Percentiles rank a stretch among this genome's conserved stretches.
Conservation (phyloP, 192 early-diverging fungal genomes). For the Gryganskiella cystojenkinii region DNA sequence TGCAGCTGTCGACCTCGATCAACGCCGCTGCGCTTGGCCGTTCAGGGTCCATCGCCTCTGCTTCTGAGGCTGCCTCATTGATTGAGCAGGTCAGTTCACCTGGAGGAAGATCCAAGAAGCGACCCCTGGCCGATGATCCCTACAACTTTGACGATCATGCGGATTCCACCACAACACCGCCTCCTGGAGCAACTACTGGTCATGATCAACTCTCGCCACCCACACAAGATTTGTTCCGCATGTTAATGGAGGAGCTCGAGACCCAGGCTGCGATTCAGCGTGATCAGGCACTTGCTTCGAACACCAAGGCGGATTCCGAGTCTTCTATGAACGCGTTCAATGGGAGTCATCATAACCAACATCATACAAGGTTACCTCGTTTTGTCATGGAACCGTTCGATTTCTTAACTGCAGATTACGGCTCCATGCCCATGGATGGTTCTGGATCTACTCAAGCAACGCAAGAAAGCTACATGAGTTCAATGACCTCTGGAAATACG, state of each 20-base stretch:
- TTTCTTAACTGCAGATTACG: slow-evolving; percentile 22
- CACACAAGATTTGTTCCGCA: slow-evolving; percentile 45
- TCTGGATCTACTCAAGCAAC: not conserved
- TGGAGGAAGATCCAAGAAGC: slow-evolving; percentile 21
- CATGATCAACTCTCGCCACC: slow-evolving; percentile 34
- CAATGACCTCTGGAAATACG: not conserved
- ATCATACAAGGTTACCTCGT: slow-evolving; percentile 17
- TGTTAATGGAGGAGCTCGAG: slow-evolving; percentile 45
- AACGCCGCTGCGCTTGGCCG: not conserved
- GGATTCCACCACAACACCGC: slow-evolving; percentile 6
- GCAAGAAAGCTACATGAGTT: slow-evolving; percentile 16
- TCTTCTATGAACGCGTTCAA: not conserved
- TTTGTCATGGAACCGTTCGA: slow-evolving; percentile 40
- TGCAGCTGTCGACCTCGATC: not conserved
- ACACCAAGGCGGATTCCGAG: not conserved
- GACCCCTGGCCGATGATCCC: slow-evolving; percentile 15
- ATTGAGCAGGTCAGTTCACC: too few species aligned
- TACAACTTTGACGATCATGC: not conserved
- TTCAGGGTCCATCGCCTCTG: not conserved
- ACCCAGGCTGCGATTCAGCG: slow-evolving; percentile 35
- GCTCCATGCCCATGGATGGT: slow-evolving; percentile 13
- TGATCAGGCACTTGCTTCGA: slow-evolving; percentile 27
- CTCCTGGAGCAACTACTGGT: not conserved
- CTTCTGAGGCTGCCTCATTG: too few species aligned
- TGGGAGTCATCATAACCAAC: slow-evolving; percentile 5